Evolutionary conservation across 345 rosid genomes (phyloP).

Genomic region (Jatropha curcas): DNA sequence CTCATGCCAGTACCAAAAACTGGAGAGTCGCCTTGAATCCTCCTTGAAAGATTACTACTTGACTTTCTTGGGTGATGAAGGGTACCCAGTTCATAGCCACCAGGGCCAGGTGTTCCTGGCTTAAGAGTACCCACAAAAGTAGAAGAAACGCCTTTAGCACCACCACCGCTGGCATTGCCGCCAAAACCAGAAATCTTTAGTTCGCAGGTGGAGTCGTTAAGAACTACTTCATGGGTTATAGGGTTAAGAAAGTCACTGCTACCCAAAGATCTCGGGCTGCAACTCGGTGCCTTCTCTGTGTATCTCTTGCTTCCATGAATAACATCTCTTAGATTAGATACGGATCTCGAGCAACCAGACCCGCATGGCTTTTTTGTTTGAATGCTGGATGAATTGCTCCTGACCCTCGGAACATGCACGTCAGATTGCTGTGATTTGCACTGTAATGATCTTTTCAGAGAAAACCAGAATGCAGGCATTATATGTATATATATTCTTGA

Average conservation of each 20-base stretch:
- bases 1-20: conserved; percentile 5
- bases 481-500: not conserved
- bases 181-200: conserved; percentile 33
- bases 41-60: conserved; percentile 20
- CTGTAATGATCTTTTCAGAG: conserved; percentile 45
- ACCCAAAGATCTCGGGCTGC: conserved; percentile 51
- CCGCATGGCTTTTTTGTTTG: conserved; percentile 20
- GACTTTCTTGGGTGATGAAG: conserved; percentile 25
- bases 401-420: conserved; percentile 30
- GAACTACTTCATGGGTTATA: conserved; percentile 37
- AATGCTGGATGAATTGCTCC: conserved; percentile 13
- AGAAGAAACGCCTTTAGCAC: conserved; percentile 20
- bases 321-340: conserved; percentile 41
- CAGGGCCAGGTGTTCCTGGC: conserved; percentile 37
- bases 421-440: conserved; percentile 43
- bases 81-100: conserved; percentile 14
- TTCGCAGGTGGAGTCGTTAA: conserved; percentile 37
- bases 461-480: conserved; percentile 48
- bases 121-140: conserved; percentile 23
- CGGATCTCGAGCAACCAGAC: conserved; percentile 42
- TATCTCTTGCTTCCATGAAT: conserved; percentile 41
- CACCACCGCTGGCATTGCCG: conserved; percentile 1
- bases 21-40: conserved; percentile 14
- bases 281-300: conserved; percentile 21
- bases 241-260: conserved; percentile 38